Base-by-base conservation (phyloP, 2,329 filamentous ascomycete genomes). In the Colletotrichum sp. region DNA sequence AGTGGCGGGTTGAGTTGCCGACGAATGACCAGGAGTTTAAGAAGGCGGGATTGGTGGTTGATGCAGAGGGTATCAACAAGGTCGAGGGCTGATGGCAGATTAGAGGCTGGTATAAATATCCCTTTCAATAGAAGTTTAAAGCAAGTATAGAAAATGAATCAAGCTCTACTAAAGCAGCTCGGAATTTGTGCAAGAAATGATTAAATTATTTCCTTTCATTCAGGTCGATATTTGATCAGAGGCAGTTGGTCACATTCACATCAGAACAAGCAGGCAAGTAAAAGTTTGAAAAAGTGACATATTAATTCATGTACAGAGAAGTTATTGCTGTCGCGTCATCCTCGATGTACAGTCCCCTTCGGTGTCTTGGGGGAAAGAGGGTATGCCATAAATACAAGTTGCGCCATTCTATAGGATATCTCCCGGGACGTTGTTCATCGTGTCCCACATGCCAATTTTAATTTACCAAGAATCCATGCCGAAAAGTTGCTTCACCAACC, bases 21-120 rank as follows among this genome's bases (percentile, higher is more conserved):
- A 80, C 75, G 1, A 81, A 81, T 24, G 84, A 84, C 39, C 78
- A 80, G 3, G 83, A 84, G 39, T 85, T 84, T 68, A 79, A 82
- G 39, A 78, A 79, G 66, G 83, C 83, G 6, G 71, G 60, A 12
- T 67, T 85, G 76, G 77, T 78, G 59, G 69, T 77, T 5, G 81
- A 84, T 64, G 77, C 72, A 8, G 77, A 81, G 57, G 82, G 80
- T 2, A 83, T 85, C 63, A 76, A 79, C 18, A 78, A 79, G 16
- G 82, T 83, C 4, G 83, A 84, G 78, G 83, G 83, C 3, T 84
- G n/a, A 63, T 4, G 59, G 4, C 8, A 1, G 9, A 8, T 18
- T 12, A 12, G 59, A n/a, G 18, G 15, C 44, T 21, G 36, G 24
- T 3, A 3, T 16, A 8, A 13, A 66, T 0, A 16, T 24, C 7